Base-by-base conservation (phyloP, 306 rosid species). In the Malus asiatica region DNA sequence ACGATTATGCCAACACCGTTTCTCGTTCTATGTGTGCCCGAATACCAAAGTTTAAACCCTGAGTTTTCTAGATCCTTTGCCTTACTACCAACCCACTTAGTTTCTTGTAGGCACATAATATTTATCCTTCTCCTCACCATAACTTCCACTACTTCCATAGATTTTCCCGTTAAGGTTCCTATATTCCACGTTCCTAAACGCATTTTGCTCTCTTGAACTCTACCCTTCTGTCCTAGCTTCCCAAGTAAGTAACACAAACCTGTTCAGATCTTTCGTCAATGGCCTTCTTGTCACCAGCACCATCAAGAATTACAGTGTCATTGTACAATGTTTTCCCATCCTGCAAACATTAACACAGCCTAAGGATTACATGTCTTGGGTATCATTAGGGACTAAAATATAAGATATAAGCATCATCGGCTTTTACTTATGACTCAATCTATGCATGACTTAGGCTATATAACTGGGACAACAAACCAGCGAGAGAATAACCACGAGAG, bases 201-300 rank as follows among this genome's bases (percentile, higher is more conserved):
- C n/a, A n/a, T n/a, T n/a, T n/a, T n/a, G n/a, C n/a, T n/a, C n/a
- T n/a, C n/a, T n/a, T n/a, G n/a, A n/a, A n/a, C n/a, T n/a, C n/a
- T n/a, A n/a, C n/a, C n/a, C n/a, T n/a, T n/a, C n/a, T n/a, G n/a
- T n/a, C n/a, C n/a, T n/a, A n/a, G n/a, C n/a, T n/a, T n/a, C 19
- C 57, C 76, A 59, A 55, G 35, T 30, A 70, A 46, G 66, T 62
- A 12, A 79, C 35, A 83, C 81, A 76, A 66, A 92, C 98, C 98
- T 92, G 98, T 62, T 95, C 98, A 75, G 96, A 92, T 92, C 98
- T 90, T 80, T 95, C 97, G 79, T 95, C 98, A 23, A 95, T 84
- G 5, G 76, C 63, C 83, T 84, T 88, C 90, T 95, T 95, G 88
- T 95, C 97, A 77, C 97, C 98, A 22, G 93, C 92, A 46, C 97